These are phyloP conservation scores for Solanum sejunctum DNA, from an alignment of 257 asterid genomes.

Conservation along the genomic window DNA sequence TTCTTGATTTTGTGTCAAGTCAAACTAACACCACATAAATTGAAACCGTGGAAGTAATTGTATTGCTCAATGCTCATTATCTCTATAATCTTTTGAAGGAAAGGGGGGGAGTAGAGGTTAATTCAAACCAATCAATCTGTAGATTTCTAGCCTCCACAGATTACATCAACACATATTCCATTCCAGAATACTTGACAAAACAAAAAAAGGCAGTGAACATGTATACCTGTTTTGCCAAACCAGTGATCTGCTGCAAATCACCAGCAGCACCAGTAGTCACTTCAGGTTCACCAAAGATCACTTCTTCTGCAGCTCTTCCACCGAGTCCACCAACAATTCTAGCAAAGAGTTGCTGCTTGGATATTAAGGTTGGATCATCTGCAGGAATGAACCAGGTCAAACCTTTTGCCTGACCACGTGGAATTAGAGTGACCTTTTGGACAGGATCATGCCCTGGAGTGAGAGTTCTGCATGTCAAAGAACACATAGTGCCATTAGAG, in stretches of 20 bases:
- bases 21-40: neutral
- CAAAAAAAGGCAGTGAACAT: neutral
- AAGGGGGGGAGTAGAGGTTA: neutral
- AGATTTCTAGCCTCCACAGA: neutral
- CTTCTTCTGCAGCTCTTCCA: conserved; percentile 97
- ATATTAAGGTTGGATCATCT: conserved; percentile 95
- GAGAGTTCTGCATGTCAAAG: conserved; percentile 54
- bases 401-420: conserved; percentile 98
- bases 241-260: conserved; percentile 92
- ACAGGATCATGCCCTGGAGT: conserved; percentile 98
- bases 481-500: neutral
- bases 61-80: neutral
- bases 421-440: conserved; percentile 86
- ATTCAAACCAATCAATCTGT: neutral
- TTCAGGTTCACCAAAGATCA: conserved; percentile 95
- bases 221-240: conserved; percentile 84
- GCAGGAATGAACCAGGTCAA: conserved; percentile 97
- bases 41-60: neutral
- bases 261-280: conserved; percentile 96
- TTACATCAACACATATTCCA: neutral
- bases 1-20: neutral
- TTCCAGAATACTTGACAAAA: neutral
- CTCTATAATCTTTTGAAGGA: neutral
- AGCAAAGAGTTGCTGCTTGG: conserved; percentile 92
- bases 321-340: conserved; percentile 98